Base-by-base conservation (phyloP, 179 eudicot species). In the Beta lomatogona region DNA sequence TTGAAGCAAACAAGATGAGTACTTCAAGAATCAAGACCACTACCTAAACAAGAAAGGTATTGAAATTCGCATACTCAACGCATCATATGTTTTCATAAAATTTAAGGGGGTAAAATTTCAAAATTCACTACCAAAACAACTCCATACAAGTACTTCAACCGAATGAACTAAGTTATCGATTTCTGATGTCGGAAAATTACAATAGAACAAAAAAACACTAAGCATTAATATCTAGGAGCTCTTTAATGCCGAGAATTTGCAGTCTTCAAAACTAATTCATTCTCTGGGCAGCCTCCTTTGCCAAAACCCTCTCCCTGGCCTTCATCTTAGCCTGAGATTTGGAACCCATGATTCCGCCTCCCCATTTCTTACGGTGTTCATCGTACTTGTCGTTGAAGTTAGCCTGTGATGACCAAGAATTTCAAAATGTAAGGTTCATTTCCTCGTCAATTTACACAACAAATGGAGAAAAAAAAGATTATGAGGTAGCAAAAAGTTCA, bases 291-390 rank as follows among this genome's bases (percentile, higher is more conserved):
- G 92, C 95, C 71, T 93, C 97, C 89, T 93, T 93, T 59, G 93
- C 95, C 60, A 93, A 81, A 76, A 93, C 75, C 78, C 88, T 90
- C 72, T 93, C 95, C 65, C 89, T 90, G 9, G 97, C 97, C 90
- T 89, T 93, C 85, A 92, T 89, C 82, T 85, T 93, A 48, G 97
- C 97, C 83, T 93, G 97, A 12, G 95, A 93, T 75, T 93, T 93
- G 74, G 93, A 90, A 60, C 97, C 97, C 97, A 93, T 93, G 58
- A 93, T 87, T 5, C 97, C 97, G 7, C 97, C 97, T 44, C 97
- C 95, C 97, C 95, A 93, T 79, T 90, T 91, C 89, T 93, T 93
- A 80, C 93, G 85, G 77, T 89, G 87, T 82, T 93, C 97, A 0
- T 93, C 97, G 54, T 88, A 93, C 79, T 93, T 93, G 86, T 93